Base-by-base conservation (phyloP, 2,329 filamentous ascomycete species). In the Berkeleyomyces basicola region DNA sequence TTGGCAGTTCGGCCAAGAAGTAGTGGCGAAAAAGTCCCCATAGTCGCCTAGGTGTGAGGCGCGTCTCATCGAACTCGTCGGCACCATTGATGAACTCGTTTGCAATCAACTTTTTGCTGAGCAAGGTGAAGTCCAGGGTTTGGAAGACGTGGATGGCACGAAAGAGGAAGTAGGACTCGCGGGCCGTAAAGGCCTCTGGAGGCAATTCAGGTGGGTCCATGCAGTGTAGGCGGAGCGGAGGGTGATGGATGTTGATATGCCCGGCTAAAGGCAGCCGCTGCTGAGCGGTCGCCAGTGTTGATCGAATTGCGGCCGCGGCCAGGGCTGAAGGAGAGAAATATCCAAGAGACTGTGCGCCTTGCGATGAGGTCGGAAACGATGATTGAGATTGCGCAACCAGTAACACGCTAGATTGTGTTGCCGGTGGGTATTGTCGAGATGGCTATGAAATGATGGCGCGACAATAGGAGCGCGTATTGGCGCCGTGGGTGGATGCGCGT, bases 101-200 rank as follows among this genome's bases (percentile, higher is more conserved):
- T 70, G 79, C 83, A 73, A 81, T 85, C 66, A 97, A 81, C 65
- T 85, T 75, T 67, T 87, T 81, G 64, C 90, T 90, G 66, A 93
- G 88, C 68, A 79, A 79, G 69, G 76, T 75, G 75, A 95, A 93
- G 71, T 81, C 83, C 66, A 78, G 72, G 61, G 82, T 76, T 67
- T 83, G 80, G 67, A 84, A 77, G 70, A 87, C 87, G 73, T 87
- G 79, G 67, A 95, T 80, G 65, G 85, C 86, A 74, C 92, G 88
- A 76, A 93, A 92, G 70, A 95, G 81, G 67, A 93, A 82, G 66
- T 95, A 80, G 70, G 86, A 87, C 80, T 95, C 90, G 77, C 95
- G 87, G 68, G 86, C 82, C 71, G 89, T 92, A 75, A 93, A 91
- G 70, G 79, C 78, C 64, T 65, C 64, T 36, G 64, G 63, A 31